A percentile compares a stretch with the other conserved stretches of the same genome.
Evolutionary conservation across 352 stramenopile species (phyloP).

Genomic region (Phytopythium sindhum): DNA sequence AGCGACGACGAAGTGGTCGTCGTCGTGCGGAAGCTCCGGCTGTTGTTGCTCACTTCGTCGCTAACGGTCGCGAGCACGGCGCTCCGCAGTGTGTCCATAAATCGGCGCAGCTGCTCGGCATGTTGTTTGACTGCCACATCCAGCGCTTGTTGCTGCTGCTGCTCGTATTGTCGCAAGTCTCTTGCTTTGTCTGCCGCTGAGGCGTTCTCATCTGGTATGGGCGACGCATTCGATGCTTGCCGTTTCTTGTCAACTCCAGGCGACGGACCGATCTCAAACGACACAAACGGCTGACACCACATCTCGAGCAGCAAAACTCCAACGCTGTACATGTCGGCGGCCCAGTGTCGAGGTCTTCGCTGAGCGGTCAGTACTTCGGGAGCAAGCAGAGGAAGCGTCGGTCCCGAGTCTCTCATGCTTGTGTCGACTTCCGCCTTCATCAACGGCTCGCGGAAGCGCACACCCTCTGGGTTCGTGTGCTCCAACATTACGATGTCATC

Average conservation of each 20-base stretch:
- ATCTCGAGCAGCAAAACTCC: slow-evolving; percentile 56
- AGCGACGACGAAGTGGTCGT: slow-evolving; percentile 30
- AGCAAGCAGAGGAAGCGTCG: slow-evolving; percentile 37
- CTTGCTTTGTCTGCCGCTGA: slow-evolving; percentile 21
- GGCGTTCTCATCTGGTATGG: slow-evolving; percentile 11
- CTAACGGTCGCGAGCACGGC: slow-evolving; percentile 25
- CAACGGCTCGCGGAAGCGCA: slow-evolving; percentile 31
- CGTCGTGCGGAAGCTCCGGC: slow-evolving; percentile 42
- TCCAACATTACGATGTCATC: slow-evolving; percentile 20
- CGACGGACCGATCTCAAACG: slow-evolving; percentile 23
- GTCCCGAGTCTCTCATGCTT: slow-evolving; percentile 7
- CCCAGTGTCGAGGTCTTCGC: slow-evolving; percentile 26
- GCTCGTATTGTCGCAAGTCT: not conserved
- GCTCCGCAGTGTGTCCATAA: slow-evolving; percentile 44
- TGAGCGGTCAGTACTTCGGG: slow-evolving; percentile 36
- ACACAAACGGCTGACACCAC: slow-evolving; percentile 48
- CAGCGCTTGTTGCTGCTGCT: slow-evolving; percentile 2
- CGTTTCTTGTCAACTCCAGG: not conserved
- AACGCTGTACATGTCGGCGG: slow-evolving; percentile 55
- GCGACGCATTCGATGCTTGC: not conserved
- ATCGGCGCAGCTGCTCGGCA: slow-evolving; percentile 36
- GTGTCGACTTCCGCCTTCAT: slow-evolving; percentile 2
- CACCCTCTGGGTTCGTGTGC: slow-evolving; percentile 20
- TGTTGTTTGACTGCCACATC: slow-evolving; percentile 13
- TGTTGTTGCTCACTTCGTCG: slow-evolving; percentile 24